phyloP scores from a whole-genome alignment of 2,329 filamentous ascomycete genomes.

The Aureobasidium namibiae region DNA sequence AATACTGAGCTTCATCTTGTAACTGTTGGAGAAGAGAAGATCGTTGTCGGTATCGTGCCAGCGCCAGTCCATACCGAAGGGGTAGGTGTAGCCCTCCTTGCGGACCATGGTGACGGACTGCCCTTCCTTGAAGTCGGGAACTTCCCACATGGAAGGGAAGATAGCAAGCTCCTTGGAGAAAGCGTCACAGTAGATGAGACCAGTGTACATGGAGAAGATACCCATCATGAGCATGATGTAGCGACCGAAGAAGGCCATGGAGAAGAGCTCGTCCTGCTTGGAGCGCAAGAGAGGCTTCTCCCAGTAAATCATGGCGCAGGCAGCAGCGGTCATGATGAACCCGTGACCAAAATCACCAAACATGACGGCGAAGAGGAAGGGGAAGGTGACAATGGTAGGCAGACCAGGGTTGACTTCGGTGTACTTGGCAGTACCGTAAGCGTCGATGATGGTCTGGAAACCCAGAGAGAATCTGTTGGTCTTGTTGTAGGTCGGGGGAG shows the following conservation, averaged over 20 bases:
- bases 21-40: conserved; percentile 91
- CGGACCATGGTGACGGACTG: conserved; percentile 55
- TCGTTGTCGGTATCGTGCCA: conserved; percentile 97
- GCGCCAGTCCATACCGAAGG: conserved; percentile 89
- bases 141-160: conserved; percentile 86
- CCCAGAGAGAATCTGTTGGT: conserved; percentile 98
- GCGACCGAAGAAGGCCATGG: conserved; percentile 97
- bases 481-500: conserved; percentile 91
- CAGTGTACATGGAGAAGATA: conserved; percentile 92
- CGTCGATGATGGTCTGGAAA: conserved; percentile 98
- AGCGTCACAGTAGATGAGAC: conserved; percentile 93
- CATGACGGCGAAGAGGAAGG: conserved; percentile 99
- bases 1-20: conserved; percentile 99
- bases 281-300: conserved; percentile 73
- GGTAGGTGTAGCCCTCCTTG: conserved; percentile 73
- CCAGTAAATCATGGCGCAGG: conserved; percentile 90
- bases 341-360: conserved; percentile 97
- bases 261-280: conserved; percentile 94
- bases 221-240: conserved; percentile 99
- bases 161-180: conserved; percentile 90
- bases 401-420: conserved; percentile 94
- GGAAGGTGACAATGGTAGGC: conserved; percentile 93
- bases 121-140: conserved; percentile 61
- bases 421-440: conserved; percentile 96
- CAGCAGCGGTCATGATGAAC: conserved; percentile 74